Percentiles rank a stretch among this genome's conserved stretches.
Evolutionary conservation across 1,284 basidiomycete genomes (phyloP).

Genomic region (Malassezia vespertilionis): DNA sequence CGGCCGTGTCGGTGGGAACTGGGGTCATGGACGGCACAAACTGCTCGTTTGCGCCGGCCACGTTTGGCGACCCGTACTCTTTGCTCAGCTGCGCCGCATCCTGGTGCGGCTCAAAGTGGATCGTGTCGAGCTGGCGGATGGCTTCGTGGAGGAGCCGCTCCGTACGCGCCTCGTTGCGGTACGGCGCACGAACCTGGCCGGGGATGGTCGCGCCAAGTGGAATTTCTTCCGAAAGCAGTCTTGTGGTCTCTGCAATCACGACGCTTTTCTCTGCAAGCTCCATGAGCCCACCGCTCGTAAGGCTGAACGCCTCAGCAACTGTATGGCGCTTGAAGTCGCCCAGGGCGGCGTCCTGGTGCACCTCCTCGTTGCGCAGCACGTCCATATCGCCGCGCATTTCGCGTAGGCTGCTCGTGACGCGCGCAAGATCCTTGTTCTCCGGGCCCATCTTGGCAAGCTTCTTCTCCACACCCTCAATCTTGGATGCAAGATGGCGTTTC

Average conservation of each 20-base stretch:
- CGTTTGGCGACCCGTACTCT: conserved; percentile 8
- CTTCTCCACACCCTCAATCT: conserved; percentile 76
- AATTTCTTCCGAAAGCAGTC: conserved; percentile 68
- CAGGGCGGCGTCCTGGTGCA: conserved; percentile 68
- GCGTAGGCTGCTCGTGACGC: conserved; percentile 67
- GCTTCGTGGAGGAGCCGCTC: conserved; percentile 17
- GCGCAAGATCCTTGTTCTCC: conserved; percentile 69
- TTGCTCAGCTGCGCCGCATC: neutral
- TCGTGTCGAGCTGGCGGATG: conserved; percentile 15
- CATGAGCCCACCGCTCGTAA: conserved; percentile 76
- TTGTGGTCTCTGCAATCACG: conserved; percentile 72
- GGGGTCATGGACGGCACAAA: too few relatives aligned
- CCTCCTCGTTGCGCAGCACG: conserved; percentile 67
- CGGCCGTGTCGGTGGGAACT: too few relatives aligned
- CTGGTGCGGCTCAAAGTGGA: conserved; percentile 16
- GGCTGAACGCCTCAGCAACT: conserved; percentile 62
- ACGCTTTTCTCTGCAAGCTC: conserved; percentile 79
- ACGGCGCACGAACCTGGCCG: conserved; percentile 64
- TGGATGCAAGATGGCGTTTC: conserved; percentile 58
- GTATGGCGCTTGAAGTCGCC: conserved; percentile 72
- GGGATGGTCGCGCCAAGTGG: conserved; percentile 68
- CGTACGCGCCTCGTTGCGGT: conserved; percentile 46
- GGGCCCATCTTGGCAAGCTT: conserved; percentile 81
- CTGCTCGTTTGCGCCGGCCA: neutral
- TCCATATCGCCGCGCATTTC: conserved; percentile 65